Percentiles rank a stretch among this genome's conserved stretches.
Conservation (phyloP, 257 asterid species). For the Nicotiana obtusifolia region DNA sequence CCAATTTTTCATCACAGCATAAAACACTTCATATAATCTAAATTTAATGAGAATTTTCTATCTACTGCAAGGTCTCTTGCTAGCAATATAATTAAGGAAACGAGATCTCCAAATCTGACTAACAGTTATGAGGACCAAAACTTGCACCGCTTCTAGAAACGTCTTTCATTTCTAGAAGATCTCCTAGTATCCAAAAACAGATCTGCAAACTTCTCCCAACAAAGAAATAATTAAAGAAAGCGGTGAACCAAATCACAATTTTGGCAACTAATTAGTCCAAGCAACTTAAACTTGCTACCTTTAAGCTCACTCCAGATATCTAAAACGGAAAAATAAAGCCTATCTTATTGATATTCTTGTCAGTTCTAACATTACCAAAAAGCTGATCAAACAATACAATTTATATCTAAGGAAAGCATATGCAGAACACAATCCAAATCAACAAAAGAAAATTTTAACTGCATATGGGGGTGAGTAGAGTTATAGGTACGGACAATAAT, state of each 20-base stretch:
- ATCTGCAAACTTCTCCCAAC: background rate
- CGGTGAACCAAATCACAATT: background rate
- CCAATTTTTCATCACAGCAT: no score
- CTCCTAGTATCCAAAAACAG: background rate
- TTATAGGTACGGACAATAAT: no score
- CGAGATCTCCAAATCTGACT: background rate
- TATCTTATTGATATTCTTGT: background rate
- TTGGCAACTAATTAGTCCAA: background rate
- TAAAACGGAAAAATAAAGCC: background rate
- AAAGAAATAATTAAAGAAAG: background rate
- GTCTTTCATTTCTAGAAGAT: background rate
- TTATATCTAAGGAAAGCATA: background rate
- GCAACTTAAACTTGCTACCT: background rate
- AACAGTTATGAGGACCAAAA: background rate
- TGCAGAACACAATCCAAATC: no score
- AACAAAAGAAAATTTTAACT: no score
- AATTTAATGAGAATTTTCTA: background rate
- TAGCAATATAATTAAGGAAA: background rate
- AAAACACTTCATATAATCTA: no score
- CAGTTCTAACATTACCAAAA: background rate
- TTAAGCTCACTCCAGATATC: background rate
- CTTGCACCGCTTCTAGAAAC: background rate
- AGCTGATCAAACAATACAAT: background rate
- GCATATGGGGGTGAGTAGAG: no score
- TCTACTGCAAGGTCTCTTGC: background rate